Evolutionary conservation across 345 rosid species (phyloP), one percentile per base, ranked within the genome.

Genomic region (Noccaea caerulescens): DNA sequence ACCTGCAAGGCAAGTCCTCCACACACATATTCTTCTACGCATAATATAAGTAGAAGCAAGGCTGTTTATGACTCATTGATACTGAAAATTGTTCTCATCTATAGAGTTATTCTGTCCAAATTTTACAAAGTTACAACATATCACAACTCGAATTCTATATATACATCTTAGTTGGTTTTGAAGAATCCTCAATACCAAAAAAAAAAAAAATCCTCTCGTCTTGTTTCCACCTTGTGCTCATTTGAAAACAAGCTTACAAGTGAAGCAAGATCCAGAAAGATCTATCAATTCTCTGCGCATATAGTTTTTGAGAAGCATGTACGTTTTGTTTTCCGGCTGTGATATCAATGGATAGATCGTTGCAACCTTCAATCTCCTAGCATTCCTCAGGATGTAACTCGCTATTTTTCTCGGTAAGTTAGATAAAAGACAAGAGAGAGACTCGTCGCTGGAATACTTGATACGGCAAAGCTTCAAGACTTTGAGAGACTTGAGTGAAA

Each of bases 381-480:
- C 71, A 41, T 67, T 38, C 54, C 11, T 41, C 0, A 52, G 10
- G 38, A 53, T 54, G 62, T 53, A 67, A 27, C 41, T 12, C 13
- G 61, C 41, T 42, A 67, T 6, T 27, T 54, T 23, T 14, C 27
- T 55, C 5, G 54, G 54, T 43, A 55, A 3, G 1, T 10, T 43
- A 7, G 72, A 56, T 32, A 68, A 68, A 1, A 68, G 44, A 43
- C 32, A 1, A 11, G 72, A 68, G 36, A 68, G 54, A 55, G 34
- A 30, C 33, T 44, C 54, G 11, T 72, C 54, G 44, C 27, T 50
- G 0, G 43, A 4, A 5, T 73, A 63, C 64, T 33, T 43, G 6
- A 68, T 54, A 33, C n/a, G 5, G 4, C n/a, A 38, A 59, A 42
- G 62, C 58, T 64, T 32, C 69, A 64, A 33, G 18, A 64, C 53